Conservation (phyloP, 2,329 filamentous ascomycete genomes). For the Knufia petricola region DNA sequence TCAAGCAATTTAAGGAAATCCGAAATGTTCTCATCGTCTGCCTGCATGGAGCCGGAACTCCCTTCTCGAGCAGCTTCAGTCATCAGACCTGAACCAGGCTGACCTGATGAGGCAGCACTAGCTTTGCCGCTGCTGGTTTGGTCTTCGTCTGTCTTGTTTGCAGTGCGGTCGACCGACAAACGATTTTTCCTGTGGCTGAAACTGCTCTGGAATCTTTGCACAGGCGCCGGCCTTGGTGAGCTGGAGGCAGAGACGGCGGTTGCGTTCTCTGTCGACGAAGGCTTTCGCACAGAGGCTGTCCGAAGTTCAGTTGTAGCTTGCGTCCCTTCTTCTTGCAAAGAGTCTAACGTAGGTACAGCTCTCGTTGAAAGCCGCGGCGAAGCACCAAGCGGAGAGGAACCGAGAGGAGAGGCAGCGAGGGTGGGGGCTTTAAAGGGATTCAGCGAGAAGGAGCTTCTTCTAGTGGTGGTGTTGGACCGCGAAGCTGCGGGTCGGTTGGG, state of each 20-base stretch:
- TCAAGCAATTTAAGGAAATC: conserved; percentile 88
- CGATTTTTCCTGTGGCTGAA: conserved; percentile 78
- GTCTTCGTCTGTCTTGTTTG: conserved; percentile 41
- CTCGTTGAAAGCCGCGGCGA: conserved; percentile 44
- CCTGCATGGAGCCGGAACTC: conserved; percentile 56
- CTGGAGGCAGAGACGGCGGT: conserved; percentile 58
- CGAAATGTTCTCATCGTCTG: conserved; percentile 86
- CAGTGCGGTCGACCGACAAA: conserved; percentile 64
- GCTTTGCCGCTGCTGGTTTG: conserved; percentile 49
- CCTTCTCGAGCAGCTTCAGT: conserved; percentile 56
- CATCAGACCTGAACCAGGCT: conserved; percentile 70
- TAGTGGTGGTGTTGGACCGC: conserved; percentile 41
- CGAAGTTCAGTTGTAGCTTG: conserved; percentile 32
- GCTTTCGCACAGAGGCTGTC: conserved; percentile 19
- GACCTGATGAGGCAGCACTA: conserved; percentile 43
- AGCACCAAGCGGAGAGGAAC: conserved; percentile 39
- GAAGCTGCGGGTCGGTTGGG: conserved; percentile 41
- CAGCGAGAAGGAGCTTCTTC: conserved; percentile 78
- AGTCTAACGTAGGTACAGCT: conserved; percentile 29
- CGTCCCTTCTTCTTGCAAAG: conserved; percentile 31
- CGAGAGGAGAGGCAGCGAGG: conserved; percentile 75
- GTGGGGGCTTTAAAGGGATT: conserved; percentile 95
- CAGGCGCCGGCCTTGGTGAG: conserved; percentile 68
- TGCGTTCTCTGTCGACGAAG: conserved; percentile 45
- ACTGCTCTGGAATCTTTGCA: conserved; percentile 85